Percentiles rank a stretch among this genome's conserved stretches.
phyloP scores from a whole-genome alignment of 129 eudicot genomes.

The Deinandra increscens region DNA sequence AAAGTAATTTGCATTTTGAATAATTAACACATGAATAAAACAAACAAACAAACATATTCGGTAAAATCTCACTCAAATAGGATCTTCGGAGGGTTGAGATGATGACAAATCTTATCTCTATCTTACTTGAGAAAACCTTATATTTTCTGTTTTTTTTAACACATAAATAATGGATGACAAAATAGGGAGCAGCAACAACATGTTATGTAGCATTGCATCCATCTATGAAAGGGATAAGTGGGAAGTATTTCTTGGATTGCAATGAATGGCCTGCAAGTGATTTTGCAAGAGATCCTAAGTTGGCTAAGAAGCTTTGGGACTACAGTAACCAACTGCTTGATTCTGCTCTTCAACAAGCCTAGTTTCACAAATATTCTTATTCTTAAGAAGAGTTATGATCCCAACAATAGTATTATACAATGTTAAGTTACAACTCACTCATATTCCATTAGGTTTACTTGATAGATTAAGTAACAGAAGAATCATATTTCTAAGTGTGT shows the following conservation, averaged over 20 bases:
- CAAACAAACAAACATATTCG: too few species aligned
- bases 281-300: conserved; percentile 50
- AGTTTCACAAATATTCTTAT: not conserved
- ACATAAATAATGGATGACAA: not conserved
- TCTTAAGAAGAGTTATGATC: not conserved
- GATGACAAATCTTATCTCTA: too few species aligned
- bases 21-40: not conserved
- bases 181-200: conserved; percentile 95
- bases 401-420: not conserved
- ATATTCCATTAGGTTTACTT: not conserved
- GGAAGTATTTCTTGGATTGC: conserved; percentile 83
- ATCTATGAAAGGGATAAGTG: conserved; percentile 62
- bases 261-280: conserved; percentile 62
- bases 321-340: conserved; percentile 67
- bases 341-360: conserved; percentile 27
- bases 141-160: not conserved
- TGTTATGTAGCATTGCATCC: conserved; percentile 92
- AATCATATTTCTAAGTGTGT: not conserved
- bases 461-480: not conserved
- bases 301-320: conserved; percentile 87
- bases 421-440: conserved; percentile 10
- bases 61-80: too few species aligned
- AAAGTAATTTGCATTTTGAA: not conserved
- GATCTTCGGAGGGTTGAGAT: too few species aligned
- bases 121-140: not conserved